Conservation (phyloP, 2,329 filamentous ascomycete genomes). For the Helotiales sp. region DNA sequence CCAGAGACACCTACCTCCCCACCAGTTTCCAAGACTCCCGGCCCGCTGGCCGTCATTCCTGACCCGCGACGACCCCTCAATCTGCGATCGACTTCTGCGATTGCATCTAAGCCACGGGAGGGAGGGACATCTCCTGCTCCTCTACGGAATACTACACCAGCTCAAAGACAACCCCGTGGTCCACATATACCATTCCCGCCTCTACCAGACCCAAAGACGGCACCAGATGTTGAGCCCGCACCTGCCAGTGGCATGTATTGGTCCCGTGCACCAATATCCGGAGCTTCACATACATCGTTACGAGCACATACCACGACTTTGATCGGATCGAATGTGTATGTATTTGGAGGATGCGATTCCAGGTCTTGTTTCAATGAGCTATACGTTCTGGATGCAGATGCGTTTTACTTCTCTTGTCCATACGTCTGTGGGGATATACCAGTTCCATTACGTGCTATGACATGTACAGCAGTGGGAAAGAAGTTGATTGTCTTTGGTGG, state of each 20-base stretch:
- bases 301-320: constrained; percentile 71
- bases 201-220: constrained; percentile 60
- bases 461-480: constrained; percentile 72
- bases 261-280: constrained; percentile 69
- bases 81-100: constrained; percentile 54
- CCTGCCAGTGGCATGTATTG: constrained; percentile 76
- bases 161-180: constrained; percentile 37
- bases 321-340: constrained; percentile 68
- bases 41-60: constrained; percentile 28
- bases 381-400: constrained; percentile 71
- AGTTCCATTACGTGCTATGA: constrained; percentile 71
- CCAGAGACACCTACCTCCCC: constrained; percentile 33
- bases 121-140: constrained; percentile 34
- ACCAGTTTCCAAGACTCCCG: constrained; percentile 23
- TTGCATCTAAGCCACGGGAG: constrained; percentile 38
- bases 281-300: constrained; percentile 62
- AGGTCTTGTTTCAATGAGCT: constrained; percentile 71
- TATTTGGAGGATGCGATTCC: constrained; percentile 72
- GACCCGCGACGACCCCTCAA: constrained; percentile 49
- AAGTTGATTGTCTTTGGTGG: constrained; percentile 73
- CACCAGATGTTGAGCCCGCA: constrained; percentile 64
- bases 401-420: constrained; percentile 72
- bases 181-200: constrained; percentile 59
- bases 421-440: constrained; percentile 68
- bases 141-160: constrained; percentile 29